These are phyloP conservation scores for Venturia effusa DNA, from an alignment of 2,329 filamentous ascomycete species.

Conservation along the genomic window DNA sequence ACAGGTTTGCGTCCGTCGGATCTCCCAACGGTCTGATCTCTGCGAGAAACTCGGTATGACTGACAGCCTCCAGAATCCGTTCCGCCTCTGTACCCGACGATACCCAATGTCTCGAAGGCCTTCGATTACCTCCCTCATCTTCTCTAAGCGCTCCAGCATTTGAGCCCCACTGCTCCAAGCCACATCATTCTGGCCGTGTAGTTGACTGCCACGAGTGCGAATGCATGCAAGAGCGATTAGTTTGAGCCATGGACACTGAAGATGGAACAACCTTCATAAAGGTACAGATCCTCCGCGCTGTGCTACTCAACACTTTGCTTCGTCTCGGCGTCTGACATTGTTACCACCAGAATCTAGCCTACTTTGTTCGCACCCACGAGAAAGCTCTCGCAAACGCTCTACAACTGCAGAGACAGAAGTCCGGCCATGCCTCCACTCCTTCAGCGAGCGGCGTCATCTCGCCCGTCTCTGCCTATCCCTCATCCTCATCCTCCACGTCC, in stretches of 20 bases:
- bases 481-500: slow-evolving; percentile 52
- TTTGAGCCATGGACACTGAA: slow-evolving; percentile 62
- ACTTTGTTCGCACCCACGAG: slow-evolving; percentile 94
- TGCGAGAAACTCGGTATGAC: not conserved
- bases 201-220: slow-evolving; percentile 5
- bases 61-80: not conserved
- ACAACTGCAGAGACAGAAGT: slow-evolving; percentile 53
- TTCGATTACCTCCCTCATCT: not conserved
- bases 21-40: not conserved
- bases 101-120: slow-evolving; percentile 7
- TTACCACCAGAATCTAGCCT: slow-evolving; percentile 66
- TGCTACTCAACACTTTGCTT: not conserved
- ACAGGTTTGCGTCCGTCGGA: not conserved
- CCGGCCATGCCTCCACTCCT: slow-evolving; percentile 55
- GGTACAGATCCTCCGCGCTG: slow-evolving; percentile 29
- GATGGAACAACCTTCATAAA: slow-evolving; percentile 85
- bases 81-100: not conserved
- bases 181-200: not conserved
- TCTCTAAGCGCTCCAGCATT: not conserved
- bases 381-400: slow-evolving; percentile 93
- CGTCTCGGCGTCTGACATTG: slow-evolving; percentile 5
- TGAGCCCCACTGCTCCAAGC: slow-evolving; percentile 4
- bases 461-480: slow-evolving; percentile 43
- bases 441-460: slow-evolving; percentile 26
- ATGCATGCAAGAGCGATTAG: slow-evolving; percentile 3